Evolutionary conservation across 164 flowering plant species (phyloP), one percentile per base, ranked within the genome.

Genomic region (Chloranthus sessilifolius): DNA sequence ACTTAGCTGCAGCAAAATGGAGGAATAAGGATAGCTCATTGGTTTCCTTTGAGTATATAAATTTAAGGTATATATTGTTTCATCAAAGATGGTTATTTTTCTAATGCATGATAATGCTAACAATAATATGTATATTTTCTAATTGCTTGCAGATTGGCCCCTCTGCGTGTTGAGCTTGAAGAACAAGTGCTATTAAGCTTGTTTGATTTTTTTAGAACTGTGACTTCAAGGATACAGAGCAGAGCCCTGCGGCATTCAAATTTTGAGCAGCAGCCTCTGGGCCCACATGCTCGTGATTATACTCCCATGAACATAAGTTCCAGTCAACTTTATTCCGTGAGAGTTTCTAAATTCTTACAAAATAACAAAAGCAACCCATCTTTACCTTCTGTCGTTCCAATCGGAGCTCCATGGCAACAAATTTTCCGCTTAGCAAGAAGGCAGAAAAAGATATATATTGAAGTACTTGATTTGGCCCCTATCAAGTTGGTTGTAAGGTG

Each of bases 401-500:
- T 88, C 54, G 97, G 95, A 62, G 96, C 95, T 63, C 97, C 97
- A 47, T 84, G 99, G 92, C 99, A 94, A 70, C 63, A 85, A 59
- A 81, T 94, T 60, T 79, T 72, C 53, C 79, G 79, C 55, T 64
- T 83, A 58, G 89, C 97, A 10, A 68, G 79, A 72, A 74, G 75
- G 57, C 79, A 86, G 62, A 83, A 68, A 62, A 94, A 94, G 66
- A 74, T 88, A 36, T 94, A 88, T 64, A 70, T 88, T 30, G 97
- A 88, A 73, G 50, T 64, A 31, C 58, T 86, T 67, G 75, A 83
- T 61, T 36, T 94, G 70, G 75, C 85, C 43, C 94, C 96, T 53
- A 69, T 88, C 50, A 86, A 76, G 50, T 63, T 84, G 51, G 77
- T 92, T 34, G 72, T 94, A 50, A 94, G 99, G 99, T 92, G 52